Evolutionary conservation across 352 stramenopile species (phyloP).

Genomic region (Globisporangium nodosum): DNA sequence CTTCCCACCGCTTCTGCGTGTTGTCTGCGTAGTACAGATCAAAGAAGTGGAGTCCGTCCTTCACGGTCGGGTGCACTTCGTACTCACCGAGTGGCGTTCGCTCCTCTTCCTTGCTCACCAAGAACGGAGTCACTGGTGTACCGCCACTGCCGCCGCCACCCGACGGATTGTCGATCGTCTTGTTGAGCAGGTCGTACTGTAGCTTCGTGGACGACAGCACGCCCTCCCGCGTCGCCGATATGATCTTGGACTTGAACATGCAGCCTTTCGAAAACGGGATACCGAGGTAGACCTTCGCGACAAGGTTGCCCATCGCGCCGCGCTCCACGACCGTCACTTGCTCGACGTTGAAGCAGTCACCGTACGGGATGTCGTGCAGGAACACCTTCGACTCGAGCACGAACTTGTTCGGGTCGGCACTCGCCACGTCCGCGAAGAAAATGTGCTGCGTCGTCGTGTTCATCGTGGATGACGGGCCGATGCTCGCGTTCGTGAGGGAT

Average conservation of each 20-base stretch:
- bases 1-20: conserved; percentile 41
- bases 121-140: conserved; percentile 44
- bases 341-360: conserved; percentile 82
- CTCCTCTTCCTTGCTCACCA: conserved; percentile 66
- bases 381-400: conserved; percentile 58
- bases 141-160: conserved; percentile 11
- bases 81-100: conserved; percentile 66
- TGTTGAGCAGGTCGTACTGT: conserved; percentile 61
- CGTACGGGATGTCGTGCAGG: conserved; percentile 84
- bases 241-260: conserved; percentile 90
- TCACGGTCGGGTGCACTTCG: conserved; percentile 42
- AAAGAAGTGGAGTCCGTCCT: conserved; percentile 57
- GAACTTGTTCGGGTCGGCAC: conserved; percentile 39
- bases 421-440: conserved; percentile 27
- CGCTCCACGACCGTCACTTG: conserved; percentile 57
- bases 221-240: conserved; percentile 65
- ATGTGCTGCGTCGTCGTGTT: conserved; percentile 73
- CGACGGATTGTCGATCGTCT: conserved; percentile 22
- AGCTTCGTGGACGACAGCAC: conserved; percentile 46
- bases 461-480: conserved; percentile 81
- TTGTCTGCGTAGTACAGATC: conserved; percentile 67
- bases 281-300: conserved; percentile 61
- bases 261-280: conserved; percentile 86
- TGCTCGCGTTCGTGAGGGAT: conserved; percentile 75
- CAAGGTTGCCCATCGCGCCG: conserved; percentile 25